Evolutionary conservation across 2,329 filamentous ascomycete genomes (phyloP).

Genomic region (Claviceps maximensis): DNA sequence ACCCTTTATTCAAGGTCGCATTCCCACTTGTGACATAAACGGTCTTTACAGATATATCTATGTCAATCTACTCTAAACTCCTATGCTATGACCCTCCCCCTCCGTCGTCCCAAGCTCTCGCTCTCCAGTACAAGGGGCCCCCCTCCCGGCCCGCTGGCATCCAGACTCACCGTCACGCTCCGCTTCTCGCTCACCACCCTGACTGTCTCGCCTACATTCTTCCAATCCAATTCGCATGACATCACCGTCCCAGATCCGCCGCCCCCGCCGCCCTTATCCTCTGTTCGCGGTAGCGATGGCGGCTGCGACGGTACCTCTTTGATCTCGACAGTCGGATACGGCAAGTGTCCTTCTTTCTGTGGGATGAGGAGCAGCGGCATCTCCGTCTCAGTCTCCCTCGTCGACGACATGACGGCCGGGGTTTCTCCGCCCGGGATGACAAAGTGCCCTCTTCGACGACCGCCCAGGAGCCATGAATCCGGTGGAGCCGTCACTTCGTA

Average conservation of each 20-base stretch:
- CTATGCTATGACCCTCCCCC: slow-evolving; percentile 25
- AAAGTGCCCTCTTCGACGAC: slow-evolving; percentile 68
- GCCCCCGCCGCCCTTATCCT: slow-evolving; percentile 5
- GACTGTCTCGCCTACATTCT: slow-evolving; percentile 65
- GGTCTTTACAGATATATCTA: too few species aligned
- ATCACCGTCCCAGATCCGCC: slow-evolving; percentile 9
- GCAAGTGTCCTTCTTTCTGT: slow-evolving; percentile 61
- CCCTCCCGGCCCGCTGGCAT: slow-evolving; percentile 50
- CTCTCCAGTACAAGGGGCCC: slow-evolving; percentile 55
- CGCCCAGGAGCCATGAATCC: slow-evolving; percentile 77
- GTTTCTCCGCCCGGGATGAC: slow-evolving; percentile 33
- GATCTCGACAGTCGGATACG: slow-evolving; percentile 69
- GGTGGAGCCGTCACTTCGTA: slow-evolving; percentile 66
- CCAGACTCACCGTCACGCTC: slow-evolving; percentile 60
- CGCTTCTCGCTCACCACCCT: slow-evolving; percentile 58
- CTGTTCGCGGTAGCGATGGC: slow-evolving; percentile 9
- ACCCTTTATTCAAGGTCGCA: too few species aligned
- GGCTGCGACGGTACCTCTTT: slow-evolving; percentile 35
- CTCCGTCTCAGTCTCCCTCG: slow-evolving; percentile 38
- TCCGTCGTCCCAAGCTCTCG: slow-evolving; percentile 24
- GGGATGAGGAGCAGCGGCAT: slow-evolving; percentile 69
- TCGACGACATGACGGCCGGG: slow-evolving; percentile 29
- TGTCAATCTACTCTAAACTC: too few species aligned
- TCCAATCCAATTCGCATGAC: slow-evolving; percentile 65
- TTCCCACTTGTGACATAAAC: too few species aligned